Percentiles rank a stretch among this genome's conserved stretches.
Conservation (phyloP, 1,139 yeast genomes). For the Lodderomyces orthopsilosis region DNA sequence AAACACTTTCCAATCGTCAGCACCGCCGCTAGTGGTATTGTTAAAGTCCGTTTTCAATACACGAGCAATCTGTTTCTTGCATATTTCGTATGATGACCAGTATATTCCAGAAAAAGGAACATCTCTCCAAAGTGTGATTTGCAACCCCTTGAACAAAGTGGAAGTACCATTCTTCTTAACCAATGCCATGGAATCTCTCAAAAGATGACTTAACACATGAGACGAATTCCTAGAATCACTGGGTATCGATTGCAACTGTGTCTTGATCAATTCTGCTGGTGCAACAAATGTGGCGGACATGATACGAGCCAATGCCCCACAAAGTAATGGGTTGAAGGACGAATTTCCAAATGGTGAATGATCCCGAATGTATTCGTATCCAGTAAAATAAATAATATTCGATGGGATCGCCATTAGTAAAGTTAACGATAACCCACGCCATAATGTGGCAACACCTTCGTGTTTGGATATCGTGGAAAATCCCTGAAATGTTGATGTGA, state of each 20-base stretch:
- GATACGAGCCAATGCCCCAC: conserved; percentile 84
- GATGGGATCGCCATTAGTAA: conserved; percentile 90
- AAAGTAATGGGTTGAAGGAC: conserved; percentile 68
- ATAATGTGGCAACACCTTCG: conserved; percentile 77
- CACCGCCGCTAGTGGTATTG: conserved; percentile 10
- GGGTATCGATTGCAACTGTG: conserved; percentile 86
- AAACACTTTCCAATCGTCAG: conserved; percentile 56
- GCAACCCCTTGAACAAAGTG: conserved; percentile 79
- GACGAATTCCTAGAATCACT: conserved; percentile 28
- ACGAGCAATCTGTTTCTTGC: conserved; percentile 26
- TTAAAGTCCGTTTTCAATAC: conserved; percentile 26
- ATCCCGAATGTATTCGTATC: conserved; percentile 84
- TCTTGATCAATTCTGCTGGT: conserved; percentile 84
- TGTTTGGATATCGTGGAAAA: conserved; percentile 57
- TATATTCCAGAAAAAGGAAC: conserved; percentile 95
- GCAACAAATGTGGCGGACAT: conserved; percentile 83
- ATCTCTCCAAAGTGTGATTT: conserved; percentile 91
- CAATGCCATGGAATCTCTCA: conserved; percentile 56
- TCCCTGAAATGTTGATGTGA: conserved; percentile 70
- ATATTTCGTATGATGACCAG: conserved; percentile 79
- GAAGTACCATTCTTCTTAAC: conserved; percentile 56
- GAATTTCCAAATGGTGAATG: conserved; percentile 56
- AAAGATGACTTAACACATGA: conserved; percentile 45
- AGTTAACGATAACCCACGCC: conserved; percentile 88
- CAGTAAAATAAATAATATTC: conserved; percentile 89